phyloP scores from a whole-genome alignment of 2,329 filamentous ascomycete species.

The Anthostomella pinea region DNA sequence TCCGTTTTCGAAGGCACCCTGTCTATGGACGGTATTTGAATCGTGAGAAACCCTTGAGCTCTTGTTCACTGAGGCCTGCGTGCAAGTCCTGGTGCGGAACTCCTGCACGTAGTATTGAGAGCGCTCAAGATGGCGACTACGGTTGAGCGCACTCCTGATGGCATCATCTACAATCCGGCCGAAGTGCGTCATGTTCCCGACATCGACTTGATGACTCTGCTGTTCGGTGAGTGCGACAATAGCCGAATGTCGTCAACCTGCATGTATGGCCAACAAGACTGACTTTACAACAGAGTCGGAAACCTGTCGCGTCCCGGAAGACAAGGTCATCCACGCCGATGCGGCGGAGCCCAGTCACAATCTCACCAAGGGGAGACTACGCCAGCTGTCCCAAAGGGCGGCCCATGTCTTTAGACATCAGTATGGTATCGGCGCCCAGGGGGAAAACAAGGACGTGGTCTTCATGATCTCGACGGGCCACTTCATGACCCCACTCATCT shows the following conservation, averaged over 20 bases:
- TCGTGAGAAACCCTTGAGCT: no score
- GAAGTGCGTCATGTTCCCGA: slow-evolving; percentile 34
- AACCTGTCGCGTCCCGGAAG: slow-evolving; percentile 36
- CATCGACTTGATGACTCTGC: slow-evolving; percentile 41
- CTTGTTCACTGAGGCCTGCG: no score
- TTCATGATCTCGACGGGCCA: slow-evolving; percentile 24
- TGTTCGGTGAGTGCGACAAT: slow-evolving; percentile 37
- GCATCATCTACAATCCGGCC: slow-evolving; percentile 39
- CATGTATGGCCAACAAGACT: neutral
- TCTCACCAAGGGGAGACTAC: slow-evolving; percentile 52
- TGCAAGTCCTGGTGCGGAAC: neutral
- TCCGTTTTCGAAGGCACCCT: no score
- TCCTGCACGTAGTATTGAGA: neutral
- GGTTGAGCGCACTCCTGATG: slow-evolving; percentile 26
- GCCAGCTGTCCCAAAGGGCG: slow-evolving; percentile 47
- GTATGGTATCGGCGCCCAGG: slow-evolving; percentile 21
- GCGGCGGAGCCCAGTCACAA: slow-evolving; percentile 51
- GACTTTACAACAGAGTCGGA: slow-evolving; percentile 33
- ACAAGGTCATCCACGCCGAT: slow-evolving; percentile 54
- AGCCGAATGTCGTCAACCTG: neutral
- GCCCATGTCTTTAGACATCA: slow-evolving; percentile 51
- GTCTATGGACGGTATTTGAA: no score
- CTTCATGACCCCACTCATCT: slow-evolving; percentile 25
- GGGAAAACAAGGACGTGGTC: slow-evolving; percentile 22
- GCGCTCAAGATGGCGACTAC: slow-evolving; percentile 26